Evolutionary conservation across 108 stramenopile species (phyloP).

Genomic region (Pelagomonas calceolata): DNA sequence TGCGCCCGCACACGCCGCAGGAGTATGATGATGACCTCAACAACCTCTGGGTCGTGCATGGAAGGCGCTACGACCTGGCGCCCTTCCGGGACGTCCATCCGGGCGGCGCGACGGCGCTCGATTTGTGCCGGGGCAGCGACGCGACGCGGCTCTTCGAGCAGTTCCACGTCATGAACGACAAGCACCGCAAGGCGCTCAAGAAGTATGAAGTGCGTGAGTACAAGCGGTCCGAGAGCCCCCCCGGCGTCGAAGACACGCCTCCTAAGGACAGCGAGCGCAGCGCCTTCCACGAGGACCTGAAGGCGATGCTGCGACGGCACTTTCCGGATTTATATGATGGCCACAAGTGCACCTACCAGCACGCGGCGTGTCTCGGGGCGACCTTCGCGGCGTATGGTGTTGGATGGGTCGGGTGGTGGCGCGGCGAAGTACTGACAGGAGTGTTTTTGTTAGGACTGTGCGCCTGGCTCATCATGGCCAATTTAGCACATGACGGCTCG

Average conservation of each 20-base stretch:
- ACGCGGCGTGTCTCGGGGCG: not conserved
- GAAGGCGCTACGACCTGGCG: not conserved
- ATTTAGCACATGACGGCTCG: not conserved
- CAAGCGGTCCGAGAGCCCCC: not conserved
- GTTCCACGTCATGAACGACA: not conserved
- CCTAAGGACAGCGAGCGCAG: no score
- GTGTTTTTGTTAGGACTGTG: not conserved
- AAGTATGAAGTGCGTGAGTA: not conserved
- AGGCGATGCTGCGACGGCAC: not conserved
- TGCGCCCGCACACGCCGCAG: no score
- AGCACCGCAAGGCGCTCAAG: not conserved
- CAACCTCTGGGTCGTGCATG: not conserved
- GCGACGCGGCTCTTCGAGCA: not conserved
- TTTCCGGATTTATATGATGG: not conserved
- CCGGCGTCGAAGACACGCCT: not conserved
- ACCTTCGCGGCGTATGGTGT: not conserved
- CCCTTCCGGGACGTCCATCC: not conserved
- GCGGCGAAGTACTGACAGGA: not conserved
- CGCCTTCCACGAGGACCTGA: constrained; percentile 3
- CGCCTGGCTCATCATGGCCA: constrained; percentile 2
- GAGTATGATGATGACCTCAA: no score
- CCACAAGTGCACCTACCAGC: not conserved
- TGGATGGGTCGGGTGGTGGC: not conserved
- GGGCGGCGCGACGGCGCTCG: not conserved
- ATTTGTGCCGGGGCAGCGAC: not conserved